phyloP scores from a whole-genome alignment of 139 green algal species.

The Coccomyxa sp. region DNA sequence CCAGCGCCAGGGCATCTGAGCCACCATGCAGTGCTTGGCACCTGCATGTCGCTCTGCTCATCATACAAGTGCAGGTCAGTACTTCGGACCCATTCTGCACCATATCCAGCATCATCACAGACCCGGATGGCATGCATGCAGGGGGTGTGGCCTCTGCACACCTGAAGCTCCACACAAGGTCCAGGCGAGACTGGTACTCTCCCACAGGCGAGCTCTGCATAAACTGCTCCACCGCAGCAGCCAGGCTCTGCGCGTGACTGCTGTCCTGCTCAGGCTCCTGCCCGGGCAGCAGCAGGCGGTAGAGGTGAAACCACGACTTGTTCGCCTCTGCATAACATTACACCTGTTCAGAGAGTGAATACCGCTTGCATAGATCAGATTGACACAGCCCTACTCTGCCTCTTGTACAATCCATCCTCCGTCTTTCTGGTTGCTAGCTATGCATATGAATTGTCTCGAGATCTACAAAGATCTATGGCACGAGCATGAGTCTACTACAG shows the following conservation, averaged over 20 bases:
- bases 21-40: neutral
- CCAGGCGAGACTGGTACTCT: constrained; percentile 77
- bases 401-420: too few relatives aligned
- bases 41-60: too few relatives aligned
- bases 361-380: neutral
- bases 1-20: neutral
- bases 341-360: neutral
- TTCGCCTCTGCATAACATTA: constrained; percentile 34
- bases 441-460: neutral
- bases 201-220: constrained; percentile 75
- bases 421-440: neutral
- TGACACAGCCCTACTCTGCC: neutral
- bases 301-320: constrained; percentile 89
- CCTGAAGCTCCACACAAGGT: constrained; percentile 67
- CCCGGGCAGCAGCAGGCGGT: constrained; percentile 57
- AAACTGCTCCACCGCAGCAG: constrained; percentile 80
- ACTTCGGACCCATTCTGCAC: neutral
- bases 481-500: neutral
- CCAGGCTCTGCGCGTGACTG: constrained; percentile 18
- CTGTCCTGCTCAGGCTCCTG: constrained; percentile 5
- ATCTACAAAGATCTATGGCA: neutral
- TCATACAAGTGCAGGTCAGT: too few relatives aligned
- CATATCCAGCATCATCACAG: neutral
- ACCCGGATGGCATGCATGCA: neutral
- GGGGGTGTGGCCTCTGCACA: neutral